These are phyloP conservation scores for Ganoderma meredithae DNA, from an alignment of 1,284 basidiomycete species.

Conservation along the genomic window DNA sequence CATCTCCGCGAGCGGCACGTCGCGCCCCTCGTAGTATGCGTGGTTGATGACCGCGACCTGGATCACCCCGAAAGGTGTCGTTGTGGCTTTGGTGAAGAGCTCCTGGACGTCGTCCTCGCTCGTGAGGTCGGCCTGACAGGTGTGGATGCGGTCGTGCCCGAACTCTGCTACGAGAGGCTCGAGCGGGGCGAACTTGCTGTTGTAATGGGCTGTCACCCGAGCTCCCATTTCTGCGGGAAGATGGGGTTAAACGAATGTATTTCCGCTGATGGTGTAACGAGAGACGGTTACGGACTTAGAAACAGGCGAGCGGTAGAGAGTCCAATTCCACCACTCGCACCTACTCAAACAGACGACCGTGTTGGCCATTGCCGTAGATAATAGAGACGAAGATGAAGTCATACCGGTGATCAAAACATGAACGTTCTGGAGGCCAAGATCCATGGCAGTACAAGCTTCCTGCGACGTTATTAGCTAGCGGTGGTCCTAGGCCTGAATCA, in stretches of 20 bases:
- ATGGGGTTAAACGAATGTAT: neutral
- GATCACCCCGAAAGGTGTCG: slow-evolving; percentile 53
- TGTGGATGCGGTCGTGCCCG: slow-evolving; percentile 45
- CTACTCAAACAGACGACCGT: slow-evolving; percentile 27
- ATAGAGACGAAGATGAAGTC: neutral
- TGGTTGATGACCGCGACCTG: slow-evolving; percentile 74
- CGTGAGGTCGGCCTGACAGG: slow-evolving; percentile 65
- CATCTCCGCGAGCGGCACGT: slow-evolving; percentile 65
- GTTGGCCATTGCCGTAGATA: neutral
- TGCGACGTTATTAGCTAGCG: neutral
- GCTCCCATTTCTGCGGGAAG: slow-evolving; percentile 68
- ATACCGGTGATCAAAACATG: slow-evolving; percentile 48
- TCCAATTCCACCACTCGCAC: slow-evolving; percentile 50
- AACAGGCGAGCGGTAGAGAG: slow-evolving; percentile 46
- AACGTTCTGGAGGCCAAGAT: slow-evolving; percentile 44
- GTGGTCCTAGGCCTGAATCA: slow-evolving; percentile 7
- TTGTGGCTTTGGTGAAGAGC: slow-evolving; percentile 49
- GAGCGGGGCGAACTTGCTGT: slow-evolving; percentile 58
- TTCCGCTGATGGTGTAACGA: neutral
- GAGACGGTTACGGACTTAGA: slow-evolving; percentile 46
- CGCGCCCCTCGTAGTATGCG: slow-evolving; percentile 57
- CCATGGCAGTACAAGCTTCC: slow-evolving; percentile 33
- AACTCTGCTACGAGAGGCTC: slow-evolving; percentile 50
- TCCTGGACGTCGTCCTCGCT: slow-evolving; percentile 58
- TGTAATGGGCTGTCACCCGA: slow-evolving; percentile 77